A percentile compares a stretch with the other conserved stretches of the same genome.
These are phyloP conservation scores for Pseudocercospora musae DNA, from an alignment of 2,329 filamentous ascomycete species.

Conservation along the genomic window DNA sequence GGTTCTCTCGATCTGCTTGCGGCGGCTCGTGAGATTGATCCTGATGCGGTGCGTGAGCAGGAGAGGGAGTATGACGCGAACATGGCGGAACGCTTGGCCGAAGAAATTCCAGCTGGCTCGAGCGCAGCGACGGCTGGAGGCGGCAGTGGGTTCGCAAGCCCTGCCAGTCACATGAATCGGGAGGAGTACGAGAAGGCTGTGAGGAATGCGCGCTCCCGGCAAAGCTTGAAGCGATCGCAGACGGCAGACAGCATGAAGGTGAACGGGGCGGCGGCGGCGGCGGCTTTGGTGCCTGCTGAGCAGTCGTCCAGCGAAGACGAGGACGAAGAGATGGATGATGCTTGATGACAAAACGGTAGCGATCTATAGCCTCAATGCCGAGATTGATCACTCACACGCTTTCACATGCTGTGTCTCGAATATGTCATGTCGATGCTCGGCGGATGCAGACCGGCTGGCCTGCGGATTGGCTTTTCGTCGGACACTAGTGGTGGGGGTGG, in stretches of 20 bases:
- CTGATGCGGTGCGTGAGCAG: conserved; percentile 38
- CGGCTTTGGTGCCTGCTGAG: conserved; percentile 6
- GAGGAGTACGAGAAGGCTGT: conserved; percentile 23
- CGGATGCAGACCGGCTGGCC: neutral
- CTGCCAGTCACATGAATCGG: conserved; percentile 26
- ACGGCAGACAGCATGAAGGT: conserved; percentile 27
- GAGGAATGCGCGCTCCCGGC: conserved; percentile 11
- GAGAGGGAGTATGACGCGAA: conserved; percentile 49
- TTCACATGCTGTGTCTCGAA: neutral
- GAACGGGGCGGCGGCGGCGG: conserved; percentile 11
- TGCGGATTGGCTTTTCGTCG: too few relatives aligned
- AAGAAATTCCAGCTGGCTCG: conserved; percentile 49
- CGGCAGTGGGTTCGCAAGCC: conserved; percentile 48
- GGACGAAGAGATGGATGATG: conserved; percentile 18
- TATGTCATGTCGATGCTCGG: neutral
- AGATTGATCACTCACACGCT: neutral
- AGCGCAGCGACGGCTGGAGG: conserved; percentile 49
- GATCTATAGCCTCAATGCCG: conserved; percentile 1
- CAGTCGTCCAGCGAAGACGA: conserved; percentile 10
- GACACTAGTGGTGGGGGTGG: too few relatives aligned
- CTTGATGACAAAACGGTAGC: neutral
- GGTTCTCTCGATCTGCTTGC: conserved; percentile 46
- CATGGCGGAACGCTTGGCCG: conserved; percentile 47
- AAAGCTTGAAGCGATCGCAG: conserved; percentile 12
- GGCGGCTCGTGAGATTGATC: conserved; percentile 43